Base-by-base conservation (phyloP, 805 yeast species). In the Ogataea angusta region DNA sequence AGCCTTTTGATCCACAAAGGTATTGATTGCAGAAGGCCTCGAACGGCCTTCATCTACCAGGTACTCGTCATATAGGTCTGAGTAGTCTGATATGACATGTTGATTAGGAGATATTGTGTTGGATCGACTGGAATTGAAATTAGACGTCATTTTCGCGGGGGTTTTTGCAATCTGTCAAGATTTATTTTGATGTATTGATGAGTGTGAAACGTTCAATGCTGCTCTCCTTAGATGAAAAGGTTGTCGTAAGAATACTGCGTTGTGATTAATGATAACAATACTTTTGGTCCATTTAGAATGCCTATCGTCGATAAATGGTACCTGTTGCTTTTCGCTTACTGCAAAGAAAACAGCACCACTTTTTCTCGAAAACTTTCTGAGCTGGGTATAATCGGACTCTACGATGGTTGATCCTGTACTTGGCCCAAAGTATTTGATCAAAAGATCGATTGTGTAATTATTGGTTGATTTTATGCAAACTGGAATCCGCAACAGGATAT, bases 31-130 rank as follows among this genome's bases (percentile, higher is more conserved):
- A 5, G 18, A 34, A 10, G 15, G 16, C 8, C 35, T 22, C 12
- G 43, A 27, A 10, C 32, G 35, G 10, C 33, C 28, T 6, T 46
- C 51, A 12, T 38, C 43, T 2, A 32, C 46, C 28, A 60, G 13
- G 34, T 59, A 60, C 17, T 54, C 60, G 25, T 60, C 64, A 34
- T 60, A 60, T 2, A 59, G 36, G 21, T 57, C 61, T 0, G 60
- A 52, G 18, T 49, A 46, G 10, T 58, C 42, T 42, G 39, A 46
- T 37, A 28, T 39, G 37, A 35, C 16, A 14, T 34, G 38, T 6
- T 45, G 17, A 27, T 17, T 24, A 3, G 22, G 42, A 12, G 15
- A 9, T 6, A 38, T 22, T 7, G 42, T 31, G 22, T 40, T 35
- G 7, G 54, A 43, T 48, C 50, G 35, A 48, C 32, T 29, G 26